Percentiles rank a stretch among this genome's conserved stretches.
These are phyloP conservation scores for Nakazawaea pomicola DNA, from an alignment of 805 yeast species.

Conservation along the genomic window DNA sequence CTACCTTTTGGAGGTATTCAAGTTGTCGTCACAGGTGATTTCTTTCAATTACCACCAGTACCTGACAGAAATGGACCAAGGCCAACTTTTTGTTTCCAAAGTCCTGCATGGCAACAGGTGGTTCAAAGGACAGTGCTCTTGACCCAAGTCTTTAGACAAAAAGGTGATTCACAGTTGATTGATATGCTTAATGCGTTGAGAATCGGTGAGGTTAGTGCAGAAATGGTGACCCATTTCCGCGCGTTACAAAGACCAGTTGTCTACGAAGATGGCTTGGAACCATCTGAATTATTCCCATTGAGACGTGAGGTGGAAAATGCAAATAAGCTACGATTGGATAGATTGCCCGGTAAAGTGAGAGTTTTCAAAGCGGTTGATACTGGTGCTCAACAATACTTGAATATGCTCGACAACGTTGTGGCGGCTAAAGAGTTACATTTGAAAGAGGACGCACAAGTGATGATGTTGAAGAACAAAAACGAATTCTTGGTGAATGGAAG, in stretches of 20 bases:
- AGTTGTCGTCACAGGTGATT: slow-evolving; percentile 87
- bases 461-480: slow-evolving; percentile 83
- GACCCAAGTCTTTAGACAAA: slow-evolving; percentile 82
- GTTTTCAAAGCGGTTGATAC: slow-evolving; percentile 43
- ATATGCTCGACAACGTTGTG: slow-evolving; percentile 55
- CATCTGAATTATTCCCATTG: slow-evolving; percentile 88
- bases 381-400: slow-evolving; percentile 21
- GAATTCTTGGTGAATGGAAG: slow-evolving; percentile 85
- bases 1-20: slow-evolving; percentile 94
- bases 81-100: slow-evolving; percentile 67
- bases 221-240: slow-evolving; percentile 43
- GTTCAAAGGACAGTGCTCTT: slow-evolving; percentile 65
- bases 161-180: slow-evolving; percentile 71
- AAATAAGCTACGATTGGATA: slow-evolving; percentile 46
- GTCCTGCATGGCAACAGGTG: slow-evolving; percentile 60
- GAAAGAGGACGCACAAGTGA: slow-evolving; percentile 88
- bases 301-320: slow-evolving; percentile 80
- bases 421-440: slow-evolving; percentile 60
- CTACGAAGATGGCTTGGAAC: slow-evolving; percentile 72
- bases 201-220: slow-evolving; percentile 55
- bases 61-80: slow-evolving; percentile 32
- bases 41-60: slow-evolving; percentile 94
- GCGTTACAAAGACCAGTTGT: slow-evolving; percentile 51
- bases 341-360: slow-evolving; percentile 41
- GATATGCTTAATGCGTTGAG: slow-evolving; percentile 78